These are phyloP conservation scores for Castanea crenata DNA, from an alignment of 306 rosid genomes.

Conservation along the genomic window DNA sequence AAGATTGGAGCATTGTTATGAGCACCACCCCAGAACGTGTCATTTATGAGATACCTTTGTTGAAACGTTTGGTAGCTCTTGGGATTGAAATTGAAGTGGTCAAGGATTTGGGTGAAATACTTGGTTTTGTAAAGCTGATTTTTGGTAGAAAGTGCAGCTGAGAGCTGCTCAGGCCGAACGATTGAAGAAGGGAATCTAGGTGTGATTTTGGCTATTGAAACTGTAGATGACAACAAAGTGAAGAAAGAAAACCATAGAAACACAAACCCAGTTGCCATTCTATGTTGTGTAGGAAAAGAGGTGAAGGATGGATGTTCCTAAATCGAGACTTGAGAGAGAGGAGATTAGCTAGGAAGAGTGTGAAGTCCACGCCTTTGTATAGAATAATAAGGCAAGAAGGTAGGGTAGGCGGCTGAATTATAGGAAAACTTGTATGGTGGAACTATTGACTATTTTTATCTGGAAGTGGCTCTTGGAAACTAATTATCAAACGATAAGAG, in stretches of 20 bases:
- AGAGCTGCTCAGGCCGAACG: conserved; percentile 25
- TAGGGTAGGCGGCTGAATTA: no score
- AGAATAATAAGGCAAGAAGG: no score
- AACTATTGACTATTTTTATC: no score
- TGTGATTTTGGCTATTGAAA: conserved; percentile 16
- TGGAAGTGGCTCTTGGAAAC: no score
- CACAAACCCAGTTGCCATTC: not conserved
- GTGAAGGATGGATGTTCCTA: no score
- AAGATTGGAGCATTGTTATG: conserved; percentile 70
- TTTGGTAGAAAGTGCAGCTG: conserved; percentile 9
- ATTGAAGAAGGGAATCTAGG: conserved; percentile 54
- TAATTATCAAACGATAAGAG: no score
- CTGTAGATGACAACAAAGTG: conserved; percentile 3
- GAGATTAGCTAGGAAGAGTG: no score
- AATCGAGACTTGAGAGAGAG: no score
- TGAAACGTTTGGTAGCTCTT: conserved; percentile 65
- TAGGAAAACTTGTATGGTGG: no score
- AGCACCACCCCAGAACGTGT: conserved; percentile 82
- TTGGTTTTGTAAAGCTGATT: conserved; percentile 44
- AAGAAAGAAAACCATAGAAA: conserved; percentile 20
- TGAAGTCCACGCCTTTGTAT: no score
- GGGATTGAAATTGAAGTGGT: conserved; percentile 80
- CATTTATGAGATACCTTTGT: conserved; percentile 75
- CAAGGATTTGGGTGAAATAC: conserved; percentile 81
- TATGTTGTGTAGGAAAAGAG: not conserved